These are phyloP conservation scores for Rhynchosporium agropyri DNA, from an alignment of 2,329 filamentous ascomycete species.

Conservation along the genomic window DNA sequence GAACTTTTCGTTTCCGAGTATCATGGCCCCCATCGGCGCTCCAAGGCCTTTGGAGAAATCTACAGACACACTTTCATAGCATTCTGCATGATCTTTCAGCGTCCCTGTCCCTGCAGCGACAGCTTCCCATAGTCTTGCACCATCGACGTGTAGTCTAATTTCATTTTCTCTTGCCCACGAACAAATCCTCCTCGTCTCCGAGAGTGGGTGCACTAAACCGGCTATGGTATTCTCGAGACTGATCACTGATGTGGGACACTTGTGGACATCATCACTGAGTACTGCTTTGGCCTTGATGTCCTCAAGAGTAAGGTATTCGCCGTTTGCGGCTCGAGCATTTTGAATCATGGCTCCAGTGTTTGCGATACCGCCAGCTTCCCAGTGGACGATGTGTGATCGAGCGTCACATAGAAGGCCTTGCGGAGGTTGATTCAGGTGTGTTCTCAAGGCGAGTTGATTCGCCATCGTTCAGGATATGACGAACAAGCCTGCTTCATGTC, in stretches of 20 bases:
- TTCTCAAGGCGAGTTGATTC: slow-evolving; percentile 83
- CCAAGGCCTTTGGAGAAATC: slow-evolving; percentile 84
- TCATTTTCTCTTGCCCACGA: slow-evolving; percentile 65
- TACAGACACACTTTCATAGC: slow-evolving; percentile 74
- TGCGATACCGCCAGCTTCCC: slow-evolving; percentile 67
- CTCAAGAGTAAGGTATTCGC: slow-evolving; percentile 58
- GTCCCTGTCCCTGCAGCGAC: slow-evolving; percentile 68
- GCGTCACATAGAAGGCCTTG: slow-evolving; percentile 78
- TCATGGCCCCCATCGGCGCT: slow-evolving; percentile 75
- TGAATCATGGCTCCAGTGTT: slow-evolving; percentile 69
- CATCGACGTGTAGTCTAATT: slow-evolving; percentile 72
- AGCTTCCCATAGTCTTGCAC: slow-evolving; percentile 80
- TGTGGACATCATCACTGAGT: slow-evolving; percentile 71
- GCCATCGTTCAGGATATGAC: slow-evolving; percentile 93
- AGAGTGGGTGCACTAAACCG: slow-evolving; percentile 76
- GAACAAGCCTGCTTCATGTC: slow-evolving; percentile 76
- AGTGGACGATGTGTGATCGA: slow-evolving; percentile 73
- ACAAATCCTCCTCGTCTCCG: slow-evolving; percentile 69
- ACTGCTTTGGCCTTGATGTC: slow-evolving; percentile 70
- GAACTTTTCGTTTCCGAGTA: slow-evolving; percentile 60
- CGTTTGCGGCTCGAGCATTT: slow-evolving; percentile 67
- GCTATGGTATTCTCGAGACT: slow-evolving; percentile 81
- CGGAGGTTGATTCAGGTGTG: slow-evolving; percentile 79
- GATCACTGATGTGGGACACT: slow-evolving; percentile 78
- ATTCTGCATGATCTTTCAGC: slow-evolving; percentile 65